These are phyloP conservation scores for Alternaria longipes DNA, from an alignment of 2,329 filamentous ascomycete species.

Conservation along the genomic window DNA sequence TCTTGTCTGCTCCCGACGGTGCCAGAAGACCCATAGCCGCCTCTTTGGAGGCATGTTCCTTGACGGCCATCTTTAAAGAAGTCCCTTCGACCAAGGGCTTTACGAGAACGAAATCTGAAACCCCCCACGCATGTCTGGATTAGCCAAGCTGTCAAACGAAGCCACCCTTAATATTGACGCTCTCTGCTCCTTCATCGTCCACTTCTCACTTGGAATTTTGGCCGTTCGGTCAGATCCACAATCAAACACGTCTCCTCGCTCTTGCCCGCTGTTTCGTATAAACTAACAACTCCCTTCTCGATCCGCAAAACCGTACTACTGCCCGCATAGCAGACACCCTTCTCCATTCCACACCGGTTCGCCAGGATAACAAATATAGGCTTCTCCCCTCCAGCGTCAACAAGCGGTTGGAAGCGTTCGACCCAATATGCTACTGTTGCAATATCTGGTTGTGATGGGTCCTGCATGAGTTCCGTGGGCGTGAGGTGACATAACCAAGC, in stretches of 20 bases:
- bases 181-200: conserved; percentile 23
- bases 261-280: conserved; percentile 77
- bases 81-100: not conserved
- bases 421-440: conserved; percentile 81
- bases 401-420: conserved; percentile 70
- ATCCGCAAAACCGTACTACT: conserved; percentile 77
- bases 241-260: conserved; percentile 73
- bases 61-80: not conserved
- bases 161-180: not conserved
- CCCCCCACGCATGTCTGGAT: not conserved
- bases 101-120: not conserved
- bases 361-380: conserved; percentile 75
- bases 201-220: conserved; percentile 48
- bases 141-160: not conserved
- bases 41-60: not conserved
- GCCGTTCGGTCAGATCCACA: conserved; percentile 66
- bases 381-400: conserved; percentile 42
- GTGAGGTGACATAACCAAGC: conserved; percentile 73
- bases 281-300: conserved; percentile 68
- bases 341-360: conserved; percentile 75
- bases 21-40: not conserved
- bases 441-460: conserved; percentile 69
- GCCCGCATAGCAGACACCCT: conserved; percentile 73
- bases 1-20: not conserved
- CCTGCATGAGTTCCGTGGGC: conserved; percentile 59